Evolutionary conservation across 2,329 filamentous ascomycete species (phyloP), one percentile per base, ranked within the genome.

Genomic region (Passalora sequoiae): DNA sequence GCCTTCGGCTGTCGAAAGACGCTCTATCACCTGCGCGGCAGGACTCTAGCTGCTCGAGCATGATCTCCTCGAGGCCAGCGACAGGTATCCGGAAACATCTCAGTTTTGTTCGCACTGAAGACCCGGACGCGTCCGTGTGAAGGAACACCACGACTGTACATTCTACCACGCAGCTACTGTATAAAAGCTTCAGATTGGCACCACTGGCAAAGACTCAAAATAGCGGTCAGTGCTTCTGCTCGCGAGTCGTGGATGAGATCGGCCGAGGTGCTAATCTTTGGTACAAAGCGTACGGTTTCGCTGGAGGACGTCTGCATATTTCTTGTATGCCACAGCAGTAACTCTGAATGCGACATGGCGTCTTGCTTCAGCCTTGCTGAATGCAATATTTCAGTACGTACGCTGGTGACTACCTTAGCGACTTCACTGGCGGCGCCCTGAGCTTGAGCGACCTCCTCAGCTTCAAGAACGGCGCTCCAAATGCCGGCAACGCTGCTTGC

Each of bases 361-460:
- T 41, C 54, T 33, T 39, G 43, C 32, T 40, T 66, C 20, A 63
- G 64, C n/a, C n/a, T 25, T 63, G 64, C 36, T 66, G 66, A 52
- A 44, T 36, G 31, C 60, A 58, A 13, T 55, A 47, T 7, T 40
- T 50, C 12, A 60, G 64, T 50, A 57, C 58, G n/a, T 66, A 63
- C 51, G 50, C 53, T 17, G 61, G 61, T 6, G 38, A 67, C 37
- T 54, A 66, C 44, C 43, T 65, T 8, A 46, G 37, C n/a, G 52
- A 66, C 36, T 43, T 70, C n/a, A 69, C 64, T 15, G 59, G 60
- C 6, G 68, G 68, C 16, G 58, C 73, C 0, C 66, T 69, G 43
- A 73, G 71, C 46, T 47, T 57, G 6, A 45, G 54, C 6, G 44
- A 33, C 16, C 40, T 51, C 21, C 21, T 47, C 21, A 19, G 6